These are phyloP conservation scores for Teratosphaeria destructans DNA, from an alignment of 2,329 filamentous ascomycete species.

Conservation along the genomic window DNA sequence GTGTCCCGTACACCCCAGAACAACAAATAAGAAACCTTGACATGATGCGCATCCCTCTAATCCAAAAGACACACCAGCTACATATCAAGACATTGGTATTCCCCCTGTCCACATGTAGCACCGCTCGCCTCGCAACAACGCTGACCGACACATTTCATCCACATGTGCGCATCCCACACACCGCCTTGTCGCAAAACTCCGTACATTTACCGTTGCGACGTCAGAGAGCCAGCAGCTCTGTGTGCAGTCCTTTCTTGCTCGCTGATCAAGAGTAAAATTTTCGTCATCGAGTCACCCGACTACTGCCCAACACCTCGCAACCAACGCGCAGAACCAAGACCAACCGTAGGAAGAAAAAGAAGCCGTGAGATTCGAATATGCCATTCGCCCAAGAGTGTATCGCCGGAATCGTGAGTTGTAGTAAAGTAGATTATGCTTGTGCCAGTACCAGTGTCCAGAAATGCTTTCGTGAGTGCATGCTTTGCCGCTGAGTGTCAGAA, in stretches of 20 bases:
- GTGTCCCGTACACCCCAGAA: background rate
- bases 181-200: background rate
- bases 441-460: background rate
- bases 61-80: background rate
- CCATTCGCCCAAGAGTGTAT: background rate
- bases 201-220: background rate
- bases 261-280: background rate
- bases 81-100: background rate
- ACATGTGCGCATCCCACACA: background rate
- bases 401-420: background rate
- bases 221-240: background rate
- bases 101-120: background rate
- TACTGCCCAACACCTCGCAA: background rate
- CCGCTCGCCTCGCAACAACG: background rate
- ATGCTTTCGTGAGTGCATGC: background rate
- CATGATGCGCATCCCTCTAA: background rate
- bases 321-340: background rate
- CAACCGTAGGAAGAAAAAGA: background rate
- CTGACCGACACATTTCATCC: background rate
- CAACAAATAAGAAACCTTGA: background rate
- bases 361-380: background rate
- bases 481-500: background rate
- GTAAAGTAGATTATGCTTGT: background rate
- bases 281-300: background rate
- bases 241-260: background rate